Base-by-base conservation (phyloP, 768 basidiomycete genomes). In the Suillus tomentosus region DNA sequence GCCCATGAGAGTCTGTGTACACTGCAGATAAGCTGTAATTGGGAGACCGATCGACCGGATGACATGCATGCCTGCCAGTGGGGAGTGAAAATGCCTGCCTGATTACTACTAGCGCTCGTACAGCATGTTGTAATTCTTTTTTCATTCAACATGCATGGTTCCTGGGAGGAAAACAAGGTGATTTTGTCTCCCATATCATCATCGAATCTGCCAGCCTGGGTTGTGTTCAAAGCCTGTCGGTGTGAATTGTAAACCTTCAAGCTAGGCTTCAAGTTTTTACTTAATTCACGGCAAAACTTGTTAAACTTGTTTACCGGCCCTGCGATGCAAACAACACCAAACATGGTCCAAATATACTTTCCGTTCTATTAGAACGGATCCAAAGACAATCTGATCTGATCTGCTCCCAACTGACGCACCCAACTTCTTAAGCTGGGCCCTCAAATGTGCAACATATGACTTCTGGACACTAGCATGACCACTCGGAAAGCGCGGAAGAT, bases 381-480 rank as follows among this genome's bases (percentile, higher is more conserved):
- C 31, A 24, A 24, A 2, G 24, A 27, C 27, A 5, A 31, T 7
- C 31, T 31, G 36, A 92, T 45, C 37, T 63, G 53, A 59, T 66
- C 68, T 66, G 36, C 40, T 17, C n/a, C 57, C 64, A 24, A 45
- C 27, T 36, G 39, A 19, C 27, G 11, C 42, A 11, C 47, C 45
- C 60, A 58, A 70, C 62, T 47, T 31, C 22, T 40, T 37, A 37
- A 56, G 11, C 13, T 66, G 91, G 91, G 90, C 90, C 90, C 1
- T 47, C 43, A 47, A 47, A 47, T n/a, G 5, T n/a, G n/a, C 40
- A 88, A 87, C 70, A 57, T 89, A 66, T 77, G 10, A 72, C 57
- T 74, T 93, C 13, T 83, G 83, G 3, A 77, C 80, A 62, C 73
- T 87, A n/a, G 43, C 27, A 65, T 87, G 37, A 74, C 81, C 13